Base-by-base conservation (phyloP, 257 asterid species). In the Fraxinus americana region DNA sequence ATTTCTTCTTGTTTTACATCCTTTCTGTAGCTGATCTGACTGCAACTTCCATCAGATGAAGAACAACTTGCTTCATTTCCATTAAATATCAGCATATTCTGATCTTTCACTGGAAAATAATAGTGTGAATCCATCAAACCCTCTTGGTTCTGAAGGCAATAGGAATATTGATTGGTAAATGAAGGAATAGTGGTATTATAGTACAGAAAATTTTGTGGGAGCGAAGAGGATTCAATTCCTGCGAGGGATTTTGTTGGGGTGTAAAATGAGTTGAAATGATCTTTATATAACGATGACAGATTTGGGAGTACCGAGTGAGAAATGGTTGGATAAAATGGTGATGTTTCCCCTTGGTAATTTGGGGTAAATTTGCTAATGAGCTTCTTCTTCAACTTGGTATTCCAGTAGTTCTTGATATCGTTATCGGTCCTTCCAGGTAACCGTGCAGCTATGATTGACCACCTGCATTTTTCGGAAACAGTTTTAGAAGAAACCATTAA, bases 11-110 rank as follows among this genome's bases (percentile, higher is more conserved):
- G 90, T 30, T 90, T 91, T 65, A 83, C 80, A 19, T 89, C 93
- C 41, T 88, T 86, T 5, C 92, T 90, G 43, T 86, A 82, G 76
- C 85, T 86, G 67, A 89, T 80, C 54, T 89, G 86, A 70, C 86
- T 76, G 63, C 88, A 82, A 41, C 92, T 88, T 25, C 88, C 92
- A 77, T 89, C 93, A 0, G 95, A 90, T n/a, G 97, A 90, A 0
- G 93, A 87, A 72, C 95, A 88, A 73, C 90, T 89, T n/a, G 87
- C 81, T 36, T 82, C 87, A 11, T 75, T 78, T 0, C 92, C 90
- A n/a, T 91, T 90, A 50, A 89, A 89, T 35, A 86, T 41, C 0
- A 88, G 84, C 88, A 88, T 82, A 16, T 80, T 54, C 27, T 54
- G 80, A 54, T 84, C 87, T 52, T 86, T 83, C 11, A 82, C 79